These are phyloP conservation scores for Fusarium stilboides DNA, from an alignment of 2,329 filamentous ascomycete genomes.

Conservation along the genomic window DNA sequence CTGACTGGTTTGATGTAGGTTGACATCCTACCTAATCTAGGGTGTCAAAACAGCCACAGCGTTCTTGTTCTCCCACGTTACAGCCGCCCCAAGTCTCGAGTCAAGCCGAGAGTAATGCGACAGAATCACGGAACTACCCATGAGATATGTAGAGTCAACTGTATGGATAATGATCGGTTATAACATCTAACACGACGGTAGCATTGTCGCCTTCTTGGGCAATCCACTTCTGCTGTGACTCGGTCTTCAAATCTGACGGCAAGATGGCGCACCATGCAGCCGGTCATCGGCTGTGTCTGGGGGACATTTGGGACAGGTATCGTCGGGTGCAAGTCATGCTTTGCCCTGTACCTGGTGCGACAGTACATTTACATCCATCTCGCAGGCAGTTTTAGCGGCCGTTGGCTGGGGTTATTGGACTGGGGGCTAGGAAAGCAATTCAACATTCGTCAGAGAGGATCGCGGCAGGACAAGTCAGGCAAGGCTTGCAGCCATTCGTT, in stretches of 20 bases:
- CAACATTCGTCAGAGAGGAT: conserved; percentile 36
- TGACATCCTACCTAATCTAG: conserved; percentile 18
- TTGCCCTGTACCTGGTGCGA: conserved; percentile 38
- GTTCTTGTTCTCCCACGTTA: conserved; percentile 25
- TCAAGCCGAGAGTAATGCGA: conserved; percentile 18
- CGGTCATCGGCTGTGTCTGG: conserved; percentile 44
- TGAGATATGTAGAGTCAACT: background rate
- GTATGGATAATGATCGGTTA: conserved; percentile 12
- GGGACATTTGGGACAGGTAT: conserved; percentile 44
- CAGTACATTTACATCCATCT: conserved; percentile 39
- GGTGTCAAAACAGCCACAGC: conserved; percentile 39
- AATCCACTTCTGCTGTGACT: conserved; percentile 36
- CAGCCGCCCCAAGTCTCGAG: conserved; percentile 30
- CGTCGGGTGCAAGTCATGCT: conserved; percentile 34
- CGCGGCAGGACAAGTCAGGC: conserved; percentile 33
- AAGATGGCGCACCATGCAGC: conserved; percentile 38
- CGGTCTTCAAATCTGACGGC: conserved; percentile 29
- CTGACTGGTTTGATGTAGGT: conserved; percentile 45
- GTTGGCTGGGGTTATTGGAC: conserved; percentile 41
- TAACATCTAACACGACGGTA: conserved; percentile 20
- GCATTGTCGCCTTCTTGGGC: conserved; percentile 17
- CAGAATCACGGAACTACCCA: conserved; percentile 12
- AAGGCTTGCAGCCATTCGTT: conserved; percentile 36
- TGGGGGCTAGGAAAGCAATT: conserved; percentile 37
- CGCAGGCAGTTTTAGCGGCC: conserved; percentile 44